Base-by-base conservation (phyloP, 176 grass and related monocot genomes). In the Oryza glaberrima region DNA sequence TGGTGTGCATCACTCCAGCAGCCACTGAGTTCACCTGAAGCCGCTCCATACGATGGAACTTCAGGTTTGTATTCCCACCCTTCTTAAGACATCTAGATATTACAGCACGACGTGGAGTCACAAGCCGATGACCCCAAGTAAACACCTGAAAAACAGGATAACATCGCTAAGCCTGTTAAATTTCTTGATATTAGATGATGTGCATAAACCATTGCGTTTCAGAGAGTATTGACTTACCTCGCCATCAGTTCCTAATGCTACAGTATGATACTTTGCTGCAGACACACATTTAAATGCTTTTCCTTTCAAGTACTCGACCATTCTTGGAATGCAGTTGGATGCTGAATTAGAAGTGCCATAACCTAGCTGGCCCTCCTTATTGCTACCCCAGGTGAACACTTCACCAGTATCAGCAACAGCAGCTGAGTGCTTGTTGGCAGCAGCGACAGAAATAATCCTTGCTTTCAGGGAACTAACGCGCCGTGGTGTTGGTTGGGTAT, bases 331-430 rank as follows among this genome's bases (percentile, higher is more conserved):
- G 76, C 83, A 99, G 88, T 99, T 99, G 48, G 97, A 99, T 67
- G 94, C 94, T 52, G 97, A 99, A 56, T 99, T 99, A 65, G 97
- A 99, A 69, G 97, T 99, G 71, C 97, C 97, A 84, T 99, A 99
- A 84, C 97, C 97, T 73, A 99, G 94, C 69, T 99, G 97, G 46
- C 97, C 97, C 90, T 99, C 97, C 73, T 96, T 96, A 86, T 96
- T 99, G 82, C 92, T 92, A 54, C 97, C 97, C 97, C 94, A 99
- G 20, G 97, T 99, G 86, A 91, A 96, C 35, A 96, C 94, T 90
- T 99, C 97, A 20, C 97, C 94, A 26, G 78, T 81, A 35, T 99
- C 94, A 4, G 97, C 75, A 88, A 99, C 86, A 23, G 84, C 97
- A 84, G 94, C 92, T 17, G 97, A 94, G 76, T 99, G 97, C 68